phyloP scores from a whole-genome alignment of 192 early-diverging fungal genomes.

The Gaertneriomyces semiglobifer region DNA sequence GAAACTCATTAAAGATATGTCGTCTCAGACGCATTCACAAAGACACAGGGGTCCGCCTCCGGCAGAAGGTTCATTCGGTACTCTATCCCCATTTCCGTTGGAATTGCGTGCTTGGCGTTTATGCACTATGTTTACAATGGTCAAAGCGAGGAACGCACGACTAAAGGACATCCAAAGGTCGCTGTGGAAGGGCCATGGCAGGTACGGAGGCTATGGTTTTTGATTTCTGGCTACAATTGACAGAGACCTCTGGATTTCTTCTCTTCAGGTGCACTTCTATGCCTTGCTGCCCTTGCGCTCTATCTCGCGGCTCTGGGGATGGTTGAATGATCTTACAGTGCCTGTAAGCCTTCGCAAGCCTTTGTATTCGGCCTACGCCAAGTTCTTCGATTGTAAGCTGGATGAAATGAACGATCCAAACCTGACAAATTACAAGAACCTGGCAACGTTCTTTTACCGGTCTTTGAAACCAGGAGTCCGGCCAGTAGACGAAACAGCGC shows the following conservation, averaged over 20 bases:
- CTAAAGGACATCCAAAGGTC: constrained; percentile 30
- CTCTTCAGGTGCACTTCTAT: constrained; percentile 71
- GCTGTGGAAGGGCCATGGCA: constrained; percentile 83
- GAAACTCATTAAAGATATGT: no score
- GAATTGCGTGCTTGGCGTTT: constrained; percentile 67
- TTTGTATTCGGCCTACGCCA: constrained; percentile 77
- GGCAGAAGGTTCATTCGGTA: constrained; percentile 27
- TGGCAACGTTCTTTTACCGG: constrained; percentile 92
- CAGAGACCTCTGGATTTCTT: no score
- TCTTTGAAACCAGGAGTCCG: constrained; percentile 74
- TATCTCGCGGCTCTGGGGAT: constrained; percentile 89
- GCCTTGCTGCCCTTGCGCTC: constrained; percentile 85
- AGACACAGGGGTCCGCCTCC: neutral
- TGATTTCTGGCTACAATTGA: no score
- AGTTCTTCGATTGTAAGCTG: constrained; percentile 85
- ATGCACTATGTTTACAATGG: constrained; percentile 60
- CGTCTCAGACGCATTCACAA: constrained; percentile 7
- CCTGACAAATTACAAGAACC: constrained; percentile 74
- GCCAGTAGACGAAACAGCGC: constrained; percentile 62
- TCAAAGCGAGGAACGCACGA: constrained; percentile 29
- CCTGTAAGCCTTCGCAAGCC: constrained; percentile 71
- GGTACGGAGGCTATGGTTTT: constrained; percentile 33
- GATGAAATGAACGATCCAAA: constrained; percentile 89
- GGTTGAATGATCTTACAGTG: constrained; percentile 79
- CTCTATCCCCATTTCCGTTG: constrained; percentile 45